These are phyloP conservation scores for Stephania yunnanensis DNA, from an alignment of 164 flowering plant species.

Conservation along the genomic window DNA sequence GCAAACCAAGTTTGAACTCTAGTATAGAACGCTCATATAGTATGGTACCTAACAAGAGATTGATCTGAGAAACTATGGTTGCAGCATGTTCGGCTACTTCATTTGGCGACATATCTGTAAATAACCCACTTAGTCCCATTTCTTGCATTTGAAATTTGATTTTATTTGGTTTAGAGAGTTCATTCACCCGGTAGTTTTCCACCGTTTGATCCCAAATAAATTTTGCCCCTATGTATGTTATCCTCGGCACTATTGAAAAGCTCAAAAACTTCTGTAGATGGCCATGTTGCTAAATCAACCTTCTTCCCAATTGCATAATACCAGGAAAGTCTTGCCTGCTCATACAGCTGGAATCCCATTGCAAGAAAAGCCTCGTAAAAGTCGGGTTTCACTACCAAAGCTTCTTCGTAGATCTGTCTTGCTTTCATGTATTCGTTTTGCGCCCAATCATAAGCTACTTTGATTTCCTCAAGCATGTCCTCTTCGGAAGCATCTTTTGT, in stretches of 20 bases:
- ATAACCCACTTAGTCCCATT: too few species aligned
- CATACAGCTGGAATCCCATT: conserved; percentile 78
- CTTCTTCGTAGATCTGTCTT: conserved; percentile 58
- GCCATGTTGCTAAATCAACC: conserved; percentile 57
- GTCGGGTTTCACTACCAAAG: conserved; percentile 62
- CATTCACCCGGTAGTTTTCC: conserved; percentile 36
- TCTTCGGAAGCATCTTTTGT: conserved; percentile 51
- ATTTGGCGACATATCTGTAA: too few species aligned
- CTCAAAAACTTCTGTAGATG: conserved; percentile 41
- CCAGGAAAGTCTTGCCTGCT: conserved; percentile 88
- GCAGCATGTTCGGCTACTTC: too few species aligned
- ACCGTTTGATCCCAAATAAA: conserved; percentile 58
- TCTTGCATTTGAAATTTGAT: too few species aligned
- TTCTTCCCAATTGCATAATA: conserved; percentile 57
- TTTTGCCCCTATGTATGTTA: conserved; percentile 64
- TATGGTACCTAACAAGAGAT: too few species aligned
- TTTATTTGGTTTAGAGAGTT: too few species aligned
- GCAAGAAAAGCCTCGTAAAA: conserved; percentile 81
- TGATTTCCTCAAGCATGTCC: conserved; percentile 31
- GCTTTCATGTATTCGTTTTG: conserved; percentile 53
- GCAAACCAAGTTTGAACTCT: too few species aligned
- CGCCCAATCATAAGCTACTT: conserved; percentile 65
- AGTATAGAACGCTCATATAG: too few species aligned
- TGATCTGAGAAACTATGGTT: too few species aligned
- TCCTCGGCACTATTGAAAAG: conserved; percentile 77